phyloP scores from a whole-genome alignment of 2,329 filamentous ascomycete genomes.

The Dactylellina haptotyla region DNA sequence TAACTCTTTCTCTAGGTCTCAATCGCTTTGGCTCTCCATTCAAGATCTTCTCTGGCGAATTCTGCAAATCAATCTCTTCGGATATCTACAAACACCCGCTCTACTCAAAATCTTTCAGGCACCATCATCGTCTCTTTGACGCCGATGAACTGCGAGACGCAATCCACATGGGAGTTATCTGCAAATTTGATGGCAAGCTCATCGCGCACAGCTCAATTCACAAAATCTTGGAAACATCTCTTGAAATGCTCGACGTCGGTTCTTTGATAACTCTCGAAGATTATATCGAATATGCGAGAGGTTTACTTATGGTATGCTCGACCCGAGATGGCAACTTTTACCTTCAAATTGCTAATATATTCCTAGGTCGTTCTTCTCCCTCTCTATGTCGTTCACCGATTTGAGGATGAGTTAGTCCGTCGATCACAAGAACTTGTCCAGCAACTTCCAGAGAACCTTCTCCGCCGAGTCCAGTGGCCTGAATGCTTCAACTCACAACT shows the following conservation, averaged over 20 bases:
- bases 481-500: slow-evolving; percentile 23
- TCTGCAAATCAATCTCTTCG: slow-evolving; percentile 50
- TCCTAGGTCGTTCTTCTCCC: slow-evolving; percentile 28
- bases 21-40: slow-evolving; percentile 48
- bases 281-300: slow-evolving; percentile 41
- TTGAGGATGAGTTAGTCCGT: slow-evolving; percentile 34
- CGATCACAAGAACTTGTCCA: slow-evolving; percentile 28
- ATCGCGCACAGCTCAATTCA: slow-evolving; percentile 29
- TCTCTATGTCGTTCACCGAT: slow-evolving; percentile 24
- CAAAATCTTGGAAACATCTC: slow-evolving; percentile 34
- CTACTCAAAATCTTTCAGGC: slow-evolving; percentile 47
- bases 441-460: slow-evolving; percentile 31
- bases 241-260: slow-evolving; percentile 51
- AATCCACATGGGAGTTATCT: slow-evolving; percentile 26
- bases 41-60: slow-evolving; percentile 48
- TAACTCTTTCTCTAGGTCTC: slow-evolving; percentile 7
- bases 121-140: slow-evolving; percentile 23
- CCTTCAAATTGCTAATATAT: neutral
- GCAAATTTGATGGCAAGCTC: slow-evolving; percentile 35
- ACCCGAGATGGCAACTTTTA: neutral
- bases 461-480: slow-evolving; percentile 44
- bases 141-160: slow-evolving; percentile 42
- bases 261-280: slow-evolving; percentile 51
- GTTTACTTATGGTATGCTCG: slow-evolving; percentile 30
- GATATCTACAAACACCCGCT: slow-evolving; percentile 48